phyloP scores from a whole-genome alignment of 495 filamentous ascomycete species.

The Neurospora sp. region DNA sequence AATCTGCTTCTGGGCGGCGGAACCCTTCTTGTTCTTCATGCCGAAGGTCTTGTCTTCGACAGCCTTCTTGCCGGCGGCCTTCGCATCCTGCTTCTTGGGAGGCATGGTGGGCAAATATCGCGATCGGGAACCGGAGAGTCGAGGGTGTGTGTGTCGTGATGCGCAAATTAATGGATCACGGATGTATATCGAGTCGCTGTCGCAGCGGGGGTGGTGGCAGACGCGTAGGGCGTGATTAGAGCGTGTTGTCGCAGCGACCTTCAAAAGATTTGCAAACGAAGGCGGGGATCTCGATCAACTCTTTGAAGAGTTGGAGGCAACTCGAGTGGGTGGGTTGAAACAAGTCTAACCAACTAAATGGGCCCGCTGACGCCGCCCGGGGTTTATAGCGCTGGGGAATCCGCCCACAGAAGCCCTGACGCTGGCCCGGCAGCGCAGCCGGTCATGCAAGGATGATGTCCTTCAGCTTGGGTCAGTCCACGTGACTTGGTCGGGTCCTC shows the following conservation, averaged over 20 bases:
- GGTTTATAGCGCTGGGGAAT: background rate
- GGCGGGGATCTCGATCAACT: background rate
- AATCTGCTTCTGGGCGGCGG: slow-evolving; percentile 78
- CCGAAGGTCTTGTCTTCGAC: slow-evolving; percentile 97
- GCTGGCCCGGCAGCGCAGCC: background rate
- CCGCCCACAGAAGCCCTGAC: background rate
- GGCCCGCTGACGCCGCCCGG: background rate
- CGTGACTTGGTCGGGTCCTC: slow-evolving; percentile 5
- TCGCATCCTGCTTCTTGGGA: slow-evolving; percentile 66
- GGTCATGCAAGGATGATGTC: background rate
- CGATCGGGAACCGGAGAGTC: background rate
- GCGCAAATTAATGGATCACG: background rate
- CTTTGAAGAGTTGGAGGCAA: background rate
- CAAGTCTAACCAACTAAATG: background rate
- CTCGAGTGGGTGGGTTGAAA: background rate
- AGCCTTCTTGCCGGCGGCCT: slow-evolving; percentile 42
- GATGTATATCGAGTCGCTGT: background rate
- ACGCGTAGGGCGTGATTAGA: background rate
- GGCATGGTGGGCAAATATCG: slow-evolving; percentile 56
- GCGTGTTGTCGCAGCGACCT: background rate
- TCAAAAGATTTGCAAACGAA: background rate
- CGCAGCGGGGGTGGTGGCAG: background rate
- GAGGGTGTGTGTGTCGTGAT: background rate
- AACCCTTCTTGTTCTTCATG: slow-evolving; percentile 99
- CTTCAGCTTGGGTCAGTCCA: background rate